Evolutionary conservation across 768 basidiomycete genomes (phyloP).

Genomic region (Lentinus tigrinus): DNA sequence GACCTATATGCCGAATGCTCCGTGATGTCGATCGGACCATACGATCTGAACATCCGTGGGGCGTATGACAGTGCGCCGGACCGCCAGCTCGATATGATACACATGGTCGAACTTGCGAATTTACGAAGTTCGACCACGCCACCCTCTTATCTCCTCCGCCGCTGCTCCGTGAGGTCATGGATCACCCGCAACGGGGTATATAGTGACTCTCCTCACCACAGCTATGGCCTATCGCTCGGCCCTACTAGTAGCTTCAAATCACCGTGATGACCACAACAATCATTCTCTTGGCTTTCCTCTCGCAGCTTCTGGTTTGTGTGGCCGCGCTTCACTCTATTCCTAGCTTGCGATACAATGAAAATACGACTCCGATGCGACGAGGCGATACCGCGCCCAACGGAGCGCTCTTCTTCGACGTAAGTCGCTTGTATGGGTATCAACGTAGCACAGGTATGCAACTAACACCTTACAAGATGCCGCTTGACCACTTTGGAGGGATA

Average conservation of each 20-base stretch:
- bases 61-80: too few relatives aligned
- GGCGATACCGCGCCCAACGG: constrained; percentile 9
- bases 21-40: too few relatives aligned
- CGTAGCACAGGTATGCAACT: not conserved
- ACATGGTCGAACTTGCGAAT: not conserved
- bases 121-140: constrained; percentile 2
- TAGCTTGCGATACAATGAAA: not conserved
- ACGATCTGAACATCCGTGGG: too few relatives aligned
- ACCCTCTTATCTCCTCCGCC: constrained; percentile 5
- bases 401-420: constrained; percentile 19
- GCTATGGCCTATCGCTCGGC: not conserved
- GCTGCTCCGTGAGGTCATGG: not conserved
- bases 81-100: too few relatives aligned
- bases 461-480: constrained; percentile 35
- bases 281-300: not conserved
- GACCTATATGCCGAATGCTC: too few relatives aligned
- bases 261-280: too few relatives aligned
- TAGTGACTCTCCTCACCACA: not conserved
- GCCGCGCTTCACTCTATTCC: not conserved
- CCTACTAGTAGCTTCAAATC: not conserved
- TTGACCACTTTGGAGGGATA: constrained; percentile 44
- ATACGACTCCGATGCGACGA: constrained; percentile 3
- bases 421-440: not conserved
- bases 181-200: not conserved
- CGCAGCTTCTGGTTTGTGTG: not conserved